Evolutionary conservation across 805 yeast genomes (phyloP).

Genomic region (Wickerhamomyces queroliae): DNA sequence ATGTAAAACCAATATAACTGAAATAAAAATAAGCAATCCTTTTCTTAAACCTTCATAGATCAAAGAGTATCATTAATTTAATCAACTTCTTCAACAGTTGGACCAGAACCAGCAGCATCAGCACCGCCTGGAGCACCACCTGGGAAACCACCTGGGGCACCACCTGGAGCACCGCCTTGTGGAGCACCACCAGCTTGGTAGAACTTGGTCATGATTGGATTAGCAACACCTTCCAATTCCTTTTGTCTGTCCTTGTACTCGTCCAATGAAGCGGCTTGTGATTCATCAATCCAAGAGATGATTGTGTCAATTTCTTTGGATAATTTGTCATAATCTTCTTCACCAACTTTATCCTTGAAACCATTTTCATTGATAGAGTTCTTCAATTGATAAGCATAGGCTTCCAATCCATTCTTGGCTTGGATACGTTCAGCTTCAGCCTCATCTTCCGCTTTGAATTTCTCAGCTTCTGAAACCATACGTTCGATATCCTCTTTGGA

Average conservation of each 20-base stretch:
- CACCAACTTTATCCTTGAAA: constrained; percentile 75
- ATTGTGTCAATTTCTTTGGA: constrained; percentile 81
- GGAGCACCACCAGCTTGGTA: constrained; percentile 89
- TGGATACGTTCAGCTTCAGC: constrained; percentile 88
- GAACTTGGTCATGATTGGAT: constrained; percentile 96
- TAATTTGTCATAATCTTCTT: constrained; percentile 66
- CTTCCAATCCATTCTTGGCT: constrained; percentile 94
- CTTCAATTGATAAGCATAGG: constrained; percentile 93
- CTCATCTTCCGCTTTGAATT: constrained; percentile 95
- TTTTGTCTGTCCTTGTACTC: constrained; percentile 92
- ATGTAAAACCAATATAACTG: neutral
- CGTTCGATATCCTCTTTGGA: constrained; percentile 97
- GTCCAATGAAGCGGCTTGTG: constrained; percentile 88
- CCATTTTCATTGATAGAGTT: constrained; percentile 66
- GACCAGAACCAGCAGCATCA: constrained; percentile 51
- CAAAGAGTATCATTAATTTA: constrained; percentile 25
- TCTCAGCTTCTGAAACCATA: constrained; percentile 97
- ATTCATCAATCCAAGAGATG: constrained; percentile 87
- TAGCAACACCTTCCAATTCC: constrained; percentile 93
- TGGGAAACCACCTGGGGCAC: constrained; percentile 55
- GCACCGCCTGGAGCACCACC: constrained; percentile 55
- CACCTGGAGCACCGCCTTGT: constrained; percentile 52
- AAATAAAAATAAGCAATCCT: neutral
- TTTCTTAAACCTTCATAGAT: neutral
- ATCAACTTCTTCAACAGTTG: constrained; percentile 83